Evolutionary conservation across 305 asterid species (phyloP).

Genomic region (Fraxinus ornus): DNA sequence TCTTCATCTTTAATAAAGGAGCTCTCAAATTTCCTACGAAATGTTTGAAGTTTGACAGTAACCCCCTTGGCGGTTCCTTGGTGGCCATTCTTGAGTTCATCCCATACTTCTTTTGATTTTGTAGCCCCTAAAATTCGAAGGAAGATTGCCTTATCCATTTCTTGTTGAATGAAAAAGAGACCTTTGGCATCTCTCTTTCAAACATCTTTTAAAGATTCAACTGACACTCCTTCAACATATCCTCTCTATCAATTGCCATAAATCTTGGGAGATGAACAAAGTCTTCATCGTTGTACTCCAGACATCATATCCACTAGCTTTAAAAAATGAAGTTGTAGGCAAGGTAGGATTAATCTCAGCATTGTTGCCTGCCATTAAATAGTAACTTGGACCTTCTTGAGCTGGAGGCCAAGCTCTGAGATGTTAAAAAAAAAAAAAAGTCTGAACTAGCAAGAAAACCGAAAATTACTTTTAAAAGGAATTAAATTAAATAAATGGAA

Average conservation of each 20-base stretch:
- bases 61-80: background rate
- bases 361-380: background rate
- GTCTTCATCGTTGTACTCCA: conserved; percentile 17
- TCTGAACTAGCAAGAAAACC: too few relatives aligned
- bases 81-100: background rate
- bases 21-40: too few relatives aligned
- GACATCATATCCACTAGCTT: background rate
- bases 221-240: background rate
- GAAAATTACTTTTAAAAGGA: too few relatives aligned
- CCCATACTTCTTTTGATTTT: background rate
- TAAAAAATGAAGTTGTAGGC: background rate
- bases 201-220: background rate
- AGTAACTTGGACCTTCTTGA: too few relatives aligned
- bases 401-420: too few relatives aligned
- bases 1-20: too few relatives aligned
- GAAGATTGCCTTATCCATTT: background rate
- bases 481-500: too few relatives aligned
- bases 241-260: conserved; percentile 18
- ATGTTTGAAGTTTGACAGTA: background rate
- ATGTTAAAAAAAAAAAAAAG: too few relatives aligned
- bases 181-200: background rate
- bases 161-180: background rate
- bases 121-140: background rate
- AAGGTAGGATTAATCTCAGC: background rate
- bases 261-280: conserved; percentile 1